Conservation (phyloP, 1,284 basidiomycete genomes). For the Tilletia walkeri region DNA sequence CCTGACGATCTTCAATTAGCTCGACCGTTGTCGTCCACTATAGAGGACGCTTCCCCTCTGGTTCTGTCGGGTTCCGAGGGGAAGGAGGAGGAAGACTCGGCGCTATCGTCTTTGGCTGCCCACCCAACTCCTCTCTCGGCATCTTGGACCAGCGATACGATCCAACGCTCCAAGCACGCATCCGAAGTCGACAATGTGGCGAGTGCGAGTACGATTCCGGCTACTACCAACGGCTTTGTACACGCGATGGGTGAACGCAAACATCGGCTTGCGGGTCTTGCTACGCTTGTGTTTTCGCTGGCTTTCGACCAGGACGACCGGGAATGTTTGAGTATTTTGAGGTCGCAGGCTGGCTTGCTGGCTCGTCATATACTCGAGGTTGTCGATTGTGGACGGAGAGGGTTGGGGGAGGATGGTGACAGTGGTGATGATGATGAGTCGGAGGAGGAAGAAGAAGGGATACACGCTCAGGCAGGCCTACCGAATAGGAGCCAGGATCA, state of each 20-base stretch:
- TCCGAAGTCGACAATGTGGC: no score
- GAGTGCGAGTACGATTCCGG: no score
- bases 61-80: no score
- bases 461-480: neutral
- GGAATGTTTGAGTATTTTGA: slow-evolving; percentile 22
- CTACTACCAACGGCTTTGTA: neutral
- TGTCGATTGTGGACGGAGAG: slow-evolving; percentile 10
- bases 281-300: slow-evolving; percentile 34
- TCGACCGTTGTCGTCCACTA: no score
- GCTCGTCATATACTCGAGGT: slow-evolving; percentile 24
- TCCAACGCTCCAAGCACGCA: no score
- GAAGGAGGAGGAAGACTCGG: no score
- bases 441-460: neutral
- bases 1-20: no score
- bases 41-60: no score
- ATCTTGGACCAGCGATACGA: no score
- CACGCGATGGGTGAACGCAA: slow-evolving; percentile 25
- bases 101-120: no score
- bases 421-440: neutral
- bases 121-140: no score
- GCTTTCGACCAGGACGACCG: slow-evolving; percentile 28
- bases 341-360: slow-evolving; percentile 19
- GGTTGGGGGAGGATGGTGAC: neutral
- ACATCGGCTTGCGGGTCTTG: slow-evolving; percentile 29
- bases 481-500: neutral